These are phyloP conservation scores for Candida loeiensis DNA, from an alignment of 805 yeast genomes.

Conservation along the genomic window DNA sequence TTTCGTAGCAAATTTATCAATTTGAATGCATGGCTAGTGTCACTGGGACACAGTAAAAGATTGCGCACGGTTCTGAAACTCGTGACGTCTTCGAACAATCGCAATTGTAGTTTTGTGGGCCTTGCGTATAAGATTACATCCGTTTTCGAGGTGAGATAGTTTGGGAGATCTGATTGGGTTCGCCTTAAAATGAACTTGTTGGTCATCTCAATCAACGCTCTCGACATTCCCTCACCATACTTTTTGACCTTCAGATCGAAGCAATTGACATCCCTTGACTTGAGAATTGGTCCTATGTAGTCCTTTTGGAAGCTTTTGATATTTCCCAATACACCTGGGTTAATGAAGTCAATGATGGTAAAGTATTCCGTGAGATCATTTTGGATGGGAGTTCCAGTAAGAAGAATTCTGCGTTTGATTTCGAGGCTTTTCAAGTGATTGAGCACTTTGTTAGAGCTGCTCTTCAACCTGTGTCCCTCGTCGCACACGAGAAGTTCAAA, in stretches of 20 bases:
- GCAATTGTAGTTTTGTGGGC: conserved; percentile 62
- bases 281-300: conserved; percentile 66
- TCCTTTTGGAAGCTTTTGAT: conserved; percentile 54
- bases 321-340: conserved; percentile 77
- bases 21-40: conserved; percentile 49
- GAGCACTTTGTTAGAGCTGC: conserved; percentile 65
- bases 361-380: conserved; percentile 84
- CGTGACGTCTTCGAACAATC: conserved; percentile 50
- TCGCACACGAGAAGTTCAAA: conserved; percentile 83
- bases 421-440: conserved; percentile 56
- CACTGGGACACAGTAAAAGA: conserved; percentile 23
- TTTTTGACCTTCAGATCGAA: conserved; percentile 45
- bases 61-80: conserved; percentile 32
- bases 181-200: conserved; percentile 69
- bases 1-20: conserved; percentile 74
- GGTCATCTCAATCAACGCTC: conserved; percentile 63
- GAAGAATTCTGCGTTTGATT: conserved; percentile 54
- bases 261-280: conserved; percentile 63
- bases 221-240: conserved; percentile 58
- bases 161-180: conserved; percentile 52
- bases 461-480: conserved; percentile 91
- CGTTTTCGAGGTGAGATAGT: conserved; percentile 67
- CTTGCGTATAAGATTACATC: conserved; percentile 76
- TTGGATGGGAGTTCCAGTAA: conserved; percentile 93
- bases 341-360: conserved; percentile 75